Evolutionary conservation across 2,329 filamentous ascomycete species (phyloP), one percentile per base, ranked within the genome.

Genomic region (Thelonectria discophora): DNA sequence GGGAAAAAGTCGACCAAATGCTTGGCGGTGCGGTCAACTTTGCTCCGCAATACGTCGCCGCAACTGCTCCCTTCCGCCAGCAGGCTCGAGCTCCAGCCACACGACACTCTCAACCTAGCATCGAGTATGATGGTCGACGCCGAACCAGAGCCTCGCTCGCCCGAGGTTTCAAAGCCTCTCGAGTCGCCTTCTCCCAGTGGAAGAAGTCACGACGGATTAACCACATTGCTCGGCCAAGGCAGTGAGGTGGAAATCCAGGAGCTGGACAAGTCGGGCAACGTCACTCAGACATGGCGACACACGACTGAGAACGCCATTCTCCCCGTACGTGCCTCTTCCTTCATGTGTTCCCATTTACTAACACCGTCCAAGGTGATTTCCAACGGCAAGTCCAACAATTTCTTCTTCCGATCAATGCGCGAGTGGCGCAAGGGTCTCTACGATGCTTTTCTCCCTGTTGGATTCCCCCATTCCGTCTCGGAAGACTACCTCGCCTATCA

Each of bases 381-480:
- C 30, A 69, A 63, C 45, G 56, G 60, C 2, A 65, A 58, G 18
- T 61, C 67, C 9, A 73, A 69, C 40, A 62, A 68, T 34, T 60
- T 70, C 34, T 66, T 75, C 18, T 70, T 68, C 10, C 70, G 71
- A 5, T 76, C 72, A 2, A 51, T 77, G 10, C 62, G 69, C 10
- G 75, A 75, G 53, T 77, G 75, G 74, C 72, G 72, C 64, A 81
- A 80, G 63, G 73, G 74, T 9, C 73, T 93, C 15, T 69, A 65
- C 43, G 88, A 92, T 67, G 86, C 94, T 27, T 97, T 97, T 73
- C 83, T 97, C 1, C 94, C 94, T 0, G 88, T 91, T 1, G 93
- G 93, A n/a, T 97, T 90, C 76, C 94, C 93, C 1, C 86, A 93
- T 67, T 95, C 90, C 50, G 94, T 97, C 30, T 94, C 90, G 1